A percentile compares a stretch with the other conserved stretches of the same genome.
These are phyloP conservation scores for Globisporangium cederbergense DNA, from an alignment of 352 stramenopile species.

Conservation along the genomic window DNA sequence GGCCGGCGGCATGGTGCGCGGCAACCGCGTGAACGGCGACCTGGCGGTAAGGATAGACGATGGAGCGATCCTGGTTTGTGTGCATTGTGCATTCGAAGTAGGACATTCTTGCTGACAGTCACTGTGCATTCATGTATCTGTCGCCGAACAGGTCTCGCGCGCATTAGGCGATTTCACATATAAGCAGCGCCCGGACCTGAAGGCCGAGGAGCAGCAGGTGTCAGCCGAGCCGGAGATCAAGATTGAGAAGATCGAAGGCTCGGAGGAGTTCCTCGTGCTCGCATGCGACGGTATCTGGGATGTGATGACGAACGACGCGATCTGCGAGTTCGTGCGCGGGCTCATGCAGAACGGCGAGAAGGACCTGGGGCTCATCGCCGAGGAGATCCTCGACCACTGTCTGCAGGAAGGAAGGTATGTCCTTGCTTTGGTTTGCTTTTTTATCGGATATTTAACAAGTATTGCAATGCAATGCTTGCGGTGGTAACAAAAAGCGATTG, in stretches of 20 bases:
- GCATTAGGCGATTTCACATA: constrained; percentile 80
- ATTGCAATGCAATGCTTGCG: neutral
- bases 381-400: constrained; percentile 80
- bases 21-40: constrained; percentile 82
- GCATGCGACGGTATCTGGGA: constrained; percentile 94
- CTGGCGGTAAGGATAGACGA: constrained; percentile 40
- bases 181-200: constrained; percentile 60
- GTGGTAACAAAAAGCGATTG: neutral
- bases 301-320: constrained; percentile 90
- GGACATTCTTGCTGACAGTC: neutral
- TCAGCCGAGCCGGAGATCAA: constrained; percentile 88
- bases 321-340: constrained; percentile 79
- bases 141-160: constrained; percentile 57
- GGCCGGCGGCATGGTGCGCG: constrained; percentile 64
- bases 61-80: neutral
- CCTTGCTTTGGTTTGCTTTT: neutral
- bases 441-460: neutral
- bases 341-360: constrained; percentile 68
- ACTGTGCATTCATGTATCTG: constrained; percentile 11
- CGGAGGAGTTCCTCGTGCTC: constrained; percentile 90
- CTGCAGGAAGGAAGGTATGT: constrained; percentile 63
- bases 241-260: constrained; percentile 65
- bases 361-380: constrained; percentile 68
- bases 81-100: neutral
- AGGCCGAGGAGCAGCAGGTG: constrained; percentile 67